These are phyloP conservation scores for Barbarea vulgaris DNA, from an alignment of 345 rosid species.

Conservation along the genomic window DNA sequence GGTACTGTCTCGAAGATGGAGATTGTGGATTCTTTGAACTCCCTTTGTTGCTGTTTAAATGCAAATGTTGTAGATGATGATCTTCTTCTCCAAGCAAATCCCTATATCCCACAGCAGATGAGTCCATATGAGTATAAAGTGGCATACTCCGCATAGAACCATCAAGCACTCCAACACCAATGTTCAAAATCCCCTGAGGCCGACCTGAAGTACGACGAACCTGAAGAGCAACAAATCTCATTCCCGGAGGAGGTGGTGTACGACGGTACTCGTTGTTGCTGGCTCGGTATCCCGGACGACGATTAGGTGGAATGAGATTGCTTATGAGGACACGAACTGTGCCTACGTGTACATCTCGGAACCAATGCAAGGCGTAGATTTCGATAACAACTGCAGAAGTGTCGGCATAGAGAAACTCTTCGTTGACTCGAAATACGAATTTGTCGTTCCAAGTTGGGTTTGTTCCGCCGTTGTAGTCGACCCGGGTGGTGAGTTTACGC, in stretches of 20 bases:
- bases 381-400: constrained; percentile 87
- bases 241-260: constrained; percentile 51
- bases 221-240: constrained; percentile 84
- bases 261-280: constrained; percentile 28
- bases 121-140: constrained; percentile 53
- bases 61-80: constrained; percentile 38
- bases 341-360: constrained; percentile 79
- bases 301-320: constrained; percentile 60
- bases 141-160: constrained; percentile 95
- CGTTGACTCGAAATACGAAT: constrained; percentile 84
- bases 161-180: constrained; percentile 80
- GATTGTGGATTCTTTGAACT: constrained; percentile 39
- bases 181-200: constrained; percentile 87
- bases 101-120: constrained; percentile 80
- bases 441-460: constrained; percentile 97
- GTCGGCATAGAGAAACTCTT: constrained; percentile 65
- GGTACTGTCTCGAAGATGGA: constrained; percentile 29
- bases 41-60: constrained; percentile 34
- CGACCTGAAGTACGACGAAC: constrained; percentile 81
- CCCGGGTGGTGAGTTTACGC: constrained; percentile 77
- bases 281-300: constrained; percentile 25
- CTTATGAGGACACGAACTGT: constrained; percentile 73
- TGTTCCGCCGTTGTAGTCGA: constrained; percentile 58
- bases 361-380: constrained; percentile 81
- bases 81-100: constrained; percentile 79